Evolutionary conservation across 768 basidiomycete species (phyloP), one percentile per base, ranked within the genome.

Genomic region (Hypsizygus marmoreus): DNA sequence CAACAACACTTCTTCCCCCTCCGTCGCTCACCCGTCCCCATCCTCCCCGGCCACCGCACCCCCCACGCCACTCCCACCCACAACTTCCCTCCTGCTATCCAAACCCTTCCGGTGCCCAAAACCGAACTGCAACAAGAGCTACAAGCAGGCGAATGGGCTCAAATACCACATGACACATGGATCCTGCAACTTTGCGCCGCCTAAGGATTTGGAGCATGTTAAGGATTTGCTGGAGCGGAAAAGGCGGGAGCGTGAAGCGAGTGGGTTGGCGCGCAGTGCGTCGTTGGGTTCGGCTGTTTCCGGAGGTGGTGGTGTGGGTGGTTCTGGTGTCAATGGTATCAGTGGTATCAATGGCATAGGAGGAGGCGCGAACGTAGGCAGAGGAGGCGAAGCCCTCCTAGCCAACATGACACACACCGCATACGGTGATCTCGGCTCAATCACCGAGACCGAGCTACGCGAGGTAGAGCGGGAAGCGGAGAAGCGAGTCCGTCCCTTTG

Each of bases 101-200:
- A 94, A 94, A 66, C 91, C 92, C 3, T 95, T 93, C 80, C 78
- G 82, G 36, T 97, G 94, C 73, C 94, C 94, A 8, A 95, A 95
- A 64, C 84, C 90, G 0, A 92, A 93, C 53, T 97, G 94, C 74
- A 92, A 90, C 72, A 97, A 97, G 76, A 81, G 81, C 40, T 97
- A 95, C 75, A 95, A 95, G 74, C 93, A 95, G 67, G 91, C 91
- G 32, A 97, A 97, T 56, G 85, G 94, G 9, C 75, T 97, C 58
- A 95, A 97, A 73, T 94, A 95, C 68, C 91, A 95, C 66, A 85
- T 92, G 76, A 89, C 87, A 7, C 91, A 92, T 62, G 92, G 94
- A 7, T 86, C 85, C 52, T 97, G 94, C 68, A 93, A 92, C 65
- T 95, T 93, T 64, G 88, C 91, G 0, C 91, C 93, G 4, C 88